Evolutionary conservation across 495 filamentous ascomycete genomes (phyloP).

Genomic region (Xylaria intraflava): DNA sequence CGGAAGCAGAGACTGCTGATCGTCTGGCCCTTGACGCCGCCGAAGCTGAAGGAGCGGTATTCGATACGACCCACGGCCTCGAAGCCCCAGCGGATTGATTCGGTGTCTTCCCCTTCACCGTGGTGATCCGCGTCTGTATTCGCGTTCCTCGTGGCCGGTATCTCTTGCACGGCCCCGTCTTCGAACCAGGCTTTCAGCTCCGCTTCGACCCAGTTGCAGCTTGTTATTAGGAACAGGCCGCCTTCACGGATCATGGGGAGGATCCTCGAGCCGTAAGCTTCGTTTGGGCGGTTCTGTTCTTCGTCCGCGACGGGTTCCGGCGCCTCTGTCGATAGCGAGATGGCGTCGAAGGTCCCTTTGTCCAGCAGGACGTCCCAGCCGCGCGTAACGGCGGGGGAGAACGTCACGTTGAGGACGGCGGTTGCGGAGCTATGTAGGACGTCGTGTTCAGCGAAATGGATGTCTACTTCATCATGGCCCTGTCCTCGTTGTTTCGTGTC

Average conservation of each 20-base stretch:
- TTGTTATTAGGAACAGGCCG: conserved; percentile 77
- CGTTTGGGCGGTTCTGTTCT: conserved; percentile 52
- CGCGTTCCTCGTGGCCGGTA: neutral
- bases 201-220: conserved; percentile 95
- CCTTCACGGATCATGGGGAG: conserved; percentile 56
- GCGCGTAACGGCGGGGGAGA: conserved; percentile 32
- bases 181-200: conserved; percentile 77
- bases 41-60: conserved; percentile 82
- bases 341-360: conserved; percentile 96
- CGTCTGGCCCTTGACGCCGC: conserved; percentile 75
- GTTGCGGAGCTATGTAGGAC: conserved; percentile 50
- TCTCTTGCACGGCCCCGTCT: conserved; percentile 6
- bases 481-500: conserved; percentile 9
- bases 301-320: conserved; percentile 55
- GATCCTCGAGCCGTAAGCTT: conserved; percentile 65
- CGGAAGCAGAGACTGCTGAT: conserved; percentile 78
- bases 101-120: neutral
- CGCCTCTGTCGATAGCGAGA: conserved; percentile 62
- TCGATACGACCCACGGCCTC: conserved; percentile 57
- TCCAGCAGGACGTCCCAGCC: conserved; percentile 86
- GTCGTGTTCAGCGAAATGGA: conserved; percentile 72
- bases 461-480: conserved; percentile 18
- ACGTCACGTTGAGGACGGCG: conserved; percentile 20
- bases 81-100: conserved; percentile 15
- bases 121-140: too few relatives aligned